Conservation (phyloP, 257 asterid species). For the Solanum peruvianum region DNA sequence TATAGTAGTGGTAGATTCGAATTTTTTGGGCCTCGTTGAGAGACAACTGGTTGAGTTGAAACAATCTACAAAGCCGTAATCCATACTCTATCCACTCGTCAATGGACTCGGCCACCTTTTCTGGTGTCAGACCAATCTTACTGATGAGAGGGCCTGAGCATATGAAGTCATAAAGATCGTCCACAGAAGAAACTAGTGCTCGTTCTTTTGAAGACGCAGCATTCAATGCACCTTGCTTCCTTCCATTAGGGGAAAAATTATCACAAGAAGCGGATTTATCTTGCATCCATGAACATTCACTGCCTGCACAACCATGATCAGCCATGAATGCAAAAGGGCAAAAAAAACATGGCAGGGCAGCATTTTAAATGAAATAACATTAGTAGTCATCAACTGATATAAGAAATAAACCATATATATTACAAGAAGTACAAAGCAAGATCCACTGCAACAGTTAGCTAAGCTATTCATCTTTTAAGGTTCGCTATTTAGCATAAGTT, state of each 20-base stretch:
- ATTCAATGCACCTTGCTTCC: conserved; percentile 25
- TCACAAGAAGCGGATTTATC: conserved; percentile 16
- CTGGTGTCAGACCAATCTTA: conserved; percentile 51
- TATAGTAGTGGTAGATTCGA: conserved; percentile 81
- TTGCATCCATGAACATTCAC: conserved; percentile 48
- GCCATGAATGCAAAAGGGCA: background rate
- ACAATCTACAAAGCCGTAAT: conserved; percentile 74
- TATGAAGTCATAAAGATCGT: conserved; percentile 72
- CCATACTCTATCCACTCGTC: conserved; percentile 81
- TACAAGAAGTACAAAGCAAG: background rate
- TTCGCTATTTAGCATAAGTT: background rate
- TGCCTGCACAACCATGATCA: conserved; percentile 29
- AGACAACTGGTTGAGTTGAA: conserved; percentile 56
- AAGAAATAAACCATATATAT: background rate
- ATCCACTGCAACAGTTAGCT: background rate
- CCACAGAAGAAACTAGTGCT: conserved; percentile 55
- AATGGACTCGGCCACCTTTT: conserved; percentile 73
- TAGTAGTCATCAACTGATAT: background rate
- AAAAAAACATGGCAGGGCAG: background rate
- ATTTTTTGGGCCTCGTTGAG: conserved; percentile 71
- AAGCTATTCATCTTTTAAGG: background rate
- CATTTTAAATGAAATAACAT: background rate
- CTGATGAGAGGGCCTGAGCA: conserved; percentile 63
- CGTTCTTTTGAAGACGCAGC: conserved; percentile 27
- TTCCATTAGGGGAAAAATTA: conserved; percentile 15